Base-by-base conservation (phyloP, 2,329 filamentous ascomycete species). In the Whalleya microplaca region DNA sequence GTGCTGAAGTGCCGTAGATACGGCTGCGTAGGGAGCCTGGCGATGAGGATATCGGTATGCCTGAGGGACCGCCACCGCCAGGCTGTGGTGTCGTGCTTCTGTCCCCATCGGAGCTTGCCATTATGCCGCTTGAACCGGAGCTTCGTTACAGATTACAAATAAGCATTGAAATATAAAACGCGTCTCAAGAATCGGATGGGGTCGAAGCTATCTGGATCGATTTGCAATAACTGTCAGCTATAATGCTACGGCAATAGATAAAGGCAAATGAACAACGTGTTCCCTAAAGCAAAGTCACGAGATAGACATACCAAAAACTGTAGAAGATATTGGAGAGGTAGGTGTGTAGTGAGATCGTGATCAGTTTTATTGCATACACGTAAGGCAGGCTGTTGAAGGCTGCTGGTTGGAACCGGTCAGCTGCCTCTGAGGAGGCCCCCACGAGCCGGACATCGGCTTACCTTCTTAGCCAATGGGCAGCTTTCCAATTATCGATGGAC, bases 1-100 rank as follows among this genome's bases (percentile, higher is more conserved):
- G 83, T 21, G 82, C 68, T 8, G 84, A 84, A 48, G 80, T 78
- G 55, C 79, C 78, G 59, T 76, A 78, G 10, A 75, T 78, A 40
- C 78, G 78, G 55, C 76, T 69, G 40, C 74, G 76, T 45, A 75
- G 71, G 12, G 81, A 80, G 41, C 74, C 71, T 5, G 80, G 77
- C 27, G 83, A 84, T 1, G 79, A 78, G 3, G 80, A 75, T 55
- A 78, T 71, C 52, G 76, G 64, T 59, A 75, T 69, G 58, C 72
- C 70, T 63, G 74, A 61, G 70, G 76, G 68, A 66, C 64, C 56
- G 65, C 62, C 65, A 66, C 64, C 56, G 65, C 62, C 65, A 58
- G 59, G 67, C 41, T 66, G 69, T 41, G 72, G 71, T 48, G 72
- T 70, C 48, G 70, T 69, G 67, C 74, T 76, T 64, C 63, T 72